These are phyloP conservation scores for Chaetomium strumarium DNA, from an alignment of 2,329 filamentous ascomycete genomes.

Conservation along the genomic window DNA sequence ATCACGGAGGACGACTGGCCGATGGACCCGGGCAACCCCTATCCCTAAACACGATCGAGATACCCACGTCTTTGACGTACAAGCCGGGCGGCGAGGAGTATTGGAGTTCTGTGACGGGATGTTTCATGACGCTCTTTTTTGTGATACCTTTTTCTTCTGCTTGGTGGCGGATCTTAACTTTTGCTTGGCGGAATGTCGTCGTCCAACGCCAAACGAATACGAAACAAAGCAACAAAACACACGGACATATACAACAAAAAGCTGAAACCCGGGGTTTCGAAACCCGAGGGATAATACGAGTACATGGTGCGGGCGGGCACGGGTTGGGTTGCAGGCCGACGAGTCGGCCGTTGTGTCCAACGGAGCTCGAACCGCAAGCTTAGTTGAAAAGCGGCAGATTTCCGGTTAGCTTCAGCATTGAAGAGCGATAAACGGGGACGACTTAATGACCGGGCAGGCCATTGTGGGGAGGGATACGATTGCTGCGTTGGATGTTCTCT, in stretches of 20 bases:
- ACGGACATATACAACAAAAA: not conserved
- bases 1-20: slow-evolving; percentile 99
- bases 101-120: slow-evolving; percentile 13
- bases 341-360: not conserved
- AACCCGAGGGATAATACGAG: not conserved
- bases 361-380: not conserved
- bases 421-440: not conserved
- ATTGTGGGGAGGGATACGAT: not conserved
- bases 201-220: slow-evolving; percentile 9
- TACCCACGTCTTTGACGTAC: slow-evolving; percentile 13
- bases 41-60: slow-evolving; percentile 22
- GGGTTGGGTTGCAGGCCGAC: not conserved
- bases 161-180: not conserved
- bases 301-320: slow-evolving; percentile 13
- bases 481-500: not conserved
- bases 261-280: not conserved
- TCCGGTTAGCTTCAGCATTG: not conserved
- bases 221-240: not conserved
- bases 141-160: slow-evolving; percentile 11
- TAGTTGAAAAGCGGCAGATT: not conserved
- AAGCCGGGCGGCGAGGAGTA: slow-evolving; percentile 1
- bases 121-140: slow-evolving; percentile 17
- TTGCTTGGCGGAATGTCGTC: slow-evolving; percentile 9
- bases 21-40: slow-evolving; percentile 26
- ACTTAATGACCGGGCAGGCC: not conserved